Evolutionary conservation across 2,329 filamentous ascomycete genomes (phyloP), one percentile per base, ranked within the genome.

Genomic region (Metarhizium humberi): DNA sequence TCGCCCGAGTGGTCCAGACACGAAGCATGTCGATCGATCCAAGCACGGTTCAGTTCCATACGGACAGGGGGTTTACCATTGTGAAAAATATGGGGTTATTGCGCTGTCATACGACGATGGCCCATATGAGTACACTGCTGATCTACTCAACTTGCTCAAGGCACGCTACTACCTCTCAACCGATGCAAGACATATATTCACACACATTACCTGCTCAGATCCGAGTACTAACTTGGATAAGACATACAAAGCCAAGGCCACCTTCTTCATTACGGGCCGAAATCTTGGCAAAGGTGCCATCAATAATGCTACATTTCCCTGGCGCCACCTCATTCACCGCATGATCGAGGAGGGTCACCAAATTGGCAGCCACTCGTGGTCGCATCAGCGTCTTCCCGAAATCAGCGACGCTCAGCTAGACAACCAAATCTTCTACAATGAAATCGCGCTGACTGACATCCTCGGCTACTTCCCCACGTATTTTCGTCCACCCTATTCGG

Each of bases 301-400:
- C 56, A 75, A 78, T 55, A 69, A 71, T 25, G 60, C 63, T 11
- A 56, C 56, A 3, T 68, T 60, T 1, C 63, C 65, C 18, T 76
- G 70, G 72, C 64, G 63, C 3, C 51, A 54, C 47, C 61, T 72
- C 18, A 66, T 74, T 51, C 60, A 63, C 45, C 76, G 78, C 57
- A 81, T 81, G 74, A 59, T 75, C 56, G 58, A 65, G 45, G 75
- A 78, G 6, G 80, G 80, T 11, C 83, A 86, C 66, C 82, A 86
- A 65, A 71, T 86, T 57, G 82, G 78, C 56, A 79, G 75, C 14
- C 82, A 75, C 55, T 76, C 75, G 1, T 76, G 72, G 73, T 69
- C 72, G 60, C 76, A 78, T 59, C 68, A 71, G 57, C 70, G 75
- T 42, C 67, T 78, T 6, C 70, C 70, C 11, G 62, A 63, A 0